Conservation (phyloP, 2,329 filamentous ascomycete genomes). For the Aspergillus fumigatus region DNA sequence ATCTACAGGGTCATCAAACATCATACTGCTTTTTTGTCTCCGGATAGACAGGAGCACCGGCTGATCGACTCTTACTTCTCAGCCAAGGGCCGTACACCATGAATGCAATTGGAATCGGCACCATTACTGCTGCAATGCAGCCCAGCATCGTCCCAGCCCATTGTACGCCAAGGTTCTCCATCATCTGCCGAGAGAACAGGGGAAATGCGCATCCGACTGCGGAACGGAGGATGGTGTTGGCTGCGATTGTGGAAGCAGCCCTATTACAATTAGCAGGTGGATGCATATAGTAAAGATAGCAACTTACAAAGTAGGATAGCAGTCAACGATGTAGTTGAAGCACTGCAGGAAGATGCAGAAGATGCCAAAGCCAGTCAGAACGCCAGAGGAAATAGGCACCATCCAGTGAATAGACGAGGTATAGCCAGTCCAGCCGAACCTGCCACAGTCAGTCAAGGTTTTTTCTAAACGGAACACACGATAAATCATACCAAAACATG, state of each 20-base stretch:
- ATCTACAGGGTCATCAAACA: background rate
- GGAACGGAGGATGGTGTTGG: constrained; percentile 39
- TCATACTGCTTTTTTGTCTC: background rate
- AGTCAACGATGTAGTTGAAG: constrained; percentile 39
- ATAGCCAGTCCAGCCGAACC: constrained; percentile 34
- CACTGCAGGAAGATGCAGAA: constrained; percentile 31
- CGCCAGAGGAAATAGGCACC: constrained; percentile 26
- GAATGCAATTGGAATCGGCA: constrained; percentile 34
- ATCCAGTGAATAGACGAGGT: constrained; percentile 31
- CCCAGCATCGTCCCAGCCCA: constrained; percentile 38
- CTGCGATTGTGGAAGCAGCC: constrained; percentile 37
- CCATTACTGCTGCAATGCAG: constrained; percentile 30
- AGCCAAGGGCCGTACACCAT: constrained; percentile 25
- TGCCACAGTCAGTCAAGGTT: background rate
- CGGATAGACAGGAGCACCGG: background rate
- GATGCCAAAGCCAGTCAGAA: constrained; percentile 30
- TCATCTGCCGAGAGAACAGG: constrained; percentile 38
- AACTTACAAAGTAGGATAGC: constrained; percentile 38
- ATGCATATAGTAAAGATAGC: too few relatives aligned
- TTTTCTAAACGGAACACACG: too few relatives aligned
- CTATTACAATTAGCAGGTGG: constrained; percentile 14
- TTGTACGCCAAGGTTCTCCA: constrained; percentile 33
- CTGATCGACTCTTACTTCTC: constrained; percentile 5
- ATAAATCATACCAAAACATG: constrained; percentile 31
- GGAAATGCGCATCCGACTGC: constrained; percentile 35